Base-by-base conservation (phyloP, 2,329 filamentous ascomycete genomes). In the Penicillium griseofulvum region DNA sequence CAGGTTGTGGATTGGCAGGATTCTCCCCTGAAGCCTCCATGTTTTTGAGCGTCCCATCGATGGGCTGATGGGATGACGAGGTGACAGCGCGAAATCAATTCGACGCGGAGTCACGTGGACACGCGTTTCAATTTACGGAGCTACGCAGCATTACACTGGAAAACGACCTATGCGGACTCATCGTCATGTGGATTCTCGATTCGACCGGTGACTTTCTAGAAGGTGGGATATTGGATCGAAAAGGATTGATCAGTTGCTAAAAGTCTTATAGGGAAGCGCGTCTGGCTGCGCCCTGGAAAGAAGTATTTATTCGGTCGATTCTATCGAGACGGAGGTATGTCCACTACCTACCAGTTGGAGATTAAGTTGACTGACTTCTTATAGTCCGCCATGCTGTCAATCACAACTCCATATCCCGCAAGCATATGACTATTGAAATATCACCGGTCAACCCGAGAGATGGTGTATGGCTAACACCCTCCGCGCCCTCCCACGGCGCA, bases 201-300 rank as follows among this genome's bases (percentile, higher is more conserved):
- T 79, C 78, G 44, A 77, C 79, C 53, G 77, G 76, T 26, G 74
- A 80, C 52, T 75, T 79, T 55, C 66, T 81, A 24, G 68, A 71
- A 55, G 76, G 76, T 78, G 28, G 41, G 56, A 76, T 80, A 49
- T 81, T 86, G 10, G 5, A 26, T n/a, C 12, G 16, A 53, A 12
- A 8, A 11, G 5, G 26, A 47, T 12, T 34, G 28, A 31, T n/a
- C 10, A 9, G 22, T 29, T 28, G 47, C 60, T 63, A 58, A 63
- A 53, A 34, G 24, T 10, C 28, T 28, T 43, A 61, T 22, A 89
- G 86, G 83, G 57, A 89, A 85, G 73, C 85, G 84, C 66, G 79
- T 92, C 63, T 96, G 92, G 92, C 81, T 96, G 58, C 86, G 88
- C 55, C 92, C 92, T 2, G 92, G 91, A 48, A 90, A 91, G 70